Conservation (phyloP, 2,329 filamentous ascomycete species). For the Monosporascus cannonballus region DNA sequence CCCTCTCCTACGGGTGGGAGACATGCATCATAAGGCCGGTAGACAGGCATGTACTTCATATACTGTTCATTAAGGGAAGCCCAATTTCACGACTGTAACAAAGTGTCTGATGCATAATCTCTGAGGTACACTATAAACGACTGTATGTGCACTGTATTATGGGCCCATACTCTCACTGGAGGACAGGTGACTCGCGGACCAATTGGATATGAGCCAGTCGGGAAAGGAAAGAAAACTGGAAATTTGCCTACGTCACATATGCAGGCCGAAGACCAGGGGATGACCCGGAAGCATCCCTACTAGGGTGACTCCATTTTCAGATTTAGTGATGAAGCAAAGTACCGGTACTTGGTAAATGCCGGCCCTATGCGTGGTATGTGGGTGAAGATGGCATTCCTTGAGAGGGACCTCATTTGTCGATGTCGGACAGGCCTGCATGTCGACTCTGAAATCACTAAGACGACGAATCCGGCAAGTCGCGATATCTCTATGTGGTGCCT, state of each 20-base stretch:
- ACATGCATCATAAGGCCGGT: too few species aligned
- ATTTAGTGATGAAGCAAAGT: not conserved
- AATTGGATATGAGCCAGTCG: not conserved
- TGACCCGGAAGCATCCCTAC: not conserved
- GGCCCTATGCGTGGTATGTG: not conserved
- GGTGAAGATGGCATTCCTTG: not conserved
- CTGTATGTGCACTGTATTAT: too few species aligned
- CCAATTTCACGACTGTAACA: too few species aligned
- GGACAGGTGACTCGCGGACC: not conserved
- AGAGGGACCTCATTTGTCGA: not conserved
- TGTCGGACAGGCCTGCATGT: not conserved
- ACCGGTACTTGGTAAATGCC: not conserved
- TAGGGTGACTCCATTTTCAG: not conserved
- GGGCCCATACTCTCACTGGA: not conserved
- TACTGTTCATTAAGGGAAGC: too few species aligned
- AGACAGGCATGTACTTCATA: too few species aligned
- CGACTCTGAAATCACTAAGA: too few species aligned
- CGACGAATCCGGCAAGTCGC: too few species aligned
- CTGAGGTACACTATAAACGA: too few species aligned
- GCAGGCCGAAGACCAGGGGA: not conserved
- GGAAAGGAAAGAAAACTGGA: not conserved
- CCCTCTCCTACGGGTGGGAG: too few species aligned
- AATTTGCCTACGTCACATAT: conserved; percentile 1
- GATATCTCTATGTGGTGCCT: too few species aligned
- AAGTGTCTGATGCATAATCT: too few species aligned